Evolutionary conservation across 768 basidiomycete genomes (phyloP).

Genomic region (Cystoderma amianthinum): DNA sequence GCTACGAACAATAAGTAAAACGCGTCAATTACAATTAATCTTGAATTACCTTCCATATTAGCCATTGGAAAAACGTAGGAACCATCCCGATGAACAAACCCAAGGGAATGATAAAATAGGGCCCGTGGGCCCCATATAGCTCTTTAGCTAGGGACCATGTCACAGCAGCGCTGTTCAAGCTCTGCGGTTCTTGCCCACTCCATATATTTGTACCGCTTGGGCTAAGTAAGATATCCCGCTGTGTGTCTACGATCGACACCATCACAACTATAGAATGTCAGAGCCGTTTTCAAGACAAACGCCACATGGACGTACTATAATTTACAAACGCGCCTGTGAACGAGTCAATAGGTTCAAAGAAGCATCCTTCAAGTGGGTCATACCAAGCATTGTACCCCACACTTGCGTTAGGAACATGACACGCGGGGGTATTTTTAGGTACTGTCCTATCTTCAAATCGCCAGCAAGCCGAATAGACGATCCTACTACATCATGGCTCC

Average conservation of each 20-base stretch:
- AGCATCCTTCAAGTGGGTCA: background rate
- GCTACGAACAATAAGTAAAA: constrained; percentile 17
- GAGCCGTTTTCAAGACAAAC: no score
- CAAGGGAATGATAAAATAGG: constrained; percentile 52
- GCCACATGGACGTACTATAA: constrained; percentile 30
- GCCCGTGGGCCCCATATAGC: constrained; percentile 45
- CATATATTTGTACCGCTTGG: constrained; percentile 56
- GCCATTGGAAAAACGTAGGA: constrained; percentile 46
- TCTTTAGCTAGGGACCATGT: constrained; percentile 61
- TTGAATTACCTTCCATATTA: constrained; percentile 42
- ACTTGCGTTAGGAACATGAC: constrained; percentile 60
- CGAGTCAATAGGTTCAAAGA: background rate
- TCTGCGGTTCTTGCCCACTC: constrained; percentile 47
- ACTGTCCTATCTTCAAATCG: constrained; percentile 71
- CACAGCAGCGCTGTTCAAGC: constrained; percentile 49
- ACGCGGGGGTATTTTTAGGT: constrained; percentile 62
- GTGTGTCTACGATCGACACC: constrained; percentile 43
- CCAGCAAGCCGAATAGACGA: constrained; percentile 46
- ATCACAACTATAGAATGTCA: constrained; percentile 43
- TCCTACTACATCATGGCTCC: constrained; percentile 55
- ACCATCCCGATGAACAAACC: constrained; percentile 46
- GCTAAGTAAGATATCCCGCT: constrained; percentile 44
- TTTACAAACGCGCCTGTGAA: constrained; percentile 27
- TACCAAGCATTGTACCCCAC: constrained; percentile 57
- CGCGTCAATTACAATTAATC: no score